phyloP scores from a whole-genome alignment of 2,329 filamentous ascomycete species.

The Alternaria consortialis region DNA sequence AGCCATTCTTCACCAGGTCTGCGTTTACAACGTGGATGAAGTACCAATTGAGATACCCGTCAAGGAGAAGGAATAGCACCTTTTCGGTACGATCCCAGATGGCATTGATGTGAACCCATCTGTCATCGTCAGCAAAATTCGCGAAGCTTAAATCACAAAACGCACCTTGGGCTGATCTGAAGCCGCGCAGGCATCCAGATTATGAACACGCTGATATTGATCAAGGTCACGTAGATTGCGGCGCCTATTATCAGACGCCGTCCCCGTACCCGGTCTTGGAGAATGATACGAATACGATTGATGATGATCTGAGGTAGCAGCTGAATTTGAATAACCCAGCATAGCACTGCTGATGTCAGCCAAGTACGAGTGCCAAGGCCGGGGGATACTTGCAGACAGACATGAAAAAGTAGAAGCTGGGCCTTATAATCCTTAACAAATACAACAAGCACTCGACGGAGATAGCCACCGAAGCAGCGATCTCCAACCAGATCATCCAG shows the following conservation, averaged over 20 bases:
- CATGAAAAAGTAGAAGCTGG: slow-evolving; percentile 47
- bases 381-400: slow-evolving; percentile 31
- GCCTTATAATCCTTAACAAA: slow-evolving; percentile 39
- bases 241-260: slow-evolving; percentile 24
- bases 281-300: slow-evolving; percentile 40
- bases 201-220: slow-evolving; percentile 44
- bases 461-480: slow-evolving; percentile 54
- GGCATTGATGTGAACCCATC: slow-evolving; percentile 35
- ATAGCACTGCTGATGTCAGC: slow-evolving; percentile 26
- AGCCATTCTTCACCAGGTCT: slow-evolving; percentile 38
- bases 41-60: slow-evolving; percentile 36
- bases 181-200: slow-evolving; percentile 43
- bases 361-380: too few relatives aligned
- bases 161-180: slow-evolving; percentile 29
- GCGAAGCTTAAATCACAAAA: not conserved
- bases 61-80: slow-evolving; percentile 34
- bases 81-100: slow-evolving; percentile 43
- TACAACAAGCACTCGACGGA: slow-evolving; percentile 49
- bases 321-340: slow-evolving; percentile 42
- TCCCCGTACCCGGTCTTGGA: slow-evolving; percentile 28
- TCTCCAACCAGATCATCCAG: slow-evolving; percentile 60
- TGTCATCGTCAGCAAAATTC: not conserved
- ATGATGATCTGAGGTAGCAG: slow-evolving; percentile 44
- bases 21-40: slow-evolving; percentile 37
- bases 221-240: slow-evolving; percentile 25